Conservation (phyloP, 179 eudicot species). For the Beta lomatogona region DNA sequence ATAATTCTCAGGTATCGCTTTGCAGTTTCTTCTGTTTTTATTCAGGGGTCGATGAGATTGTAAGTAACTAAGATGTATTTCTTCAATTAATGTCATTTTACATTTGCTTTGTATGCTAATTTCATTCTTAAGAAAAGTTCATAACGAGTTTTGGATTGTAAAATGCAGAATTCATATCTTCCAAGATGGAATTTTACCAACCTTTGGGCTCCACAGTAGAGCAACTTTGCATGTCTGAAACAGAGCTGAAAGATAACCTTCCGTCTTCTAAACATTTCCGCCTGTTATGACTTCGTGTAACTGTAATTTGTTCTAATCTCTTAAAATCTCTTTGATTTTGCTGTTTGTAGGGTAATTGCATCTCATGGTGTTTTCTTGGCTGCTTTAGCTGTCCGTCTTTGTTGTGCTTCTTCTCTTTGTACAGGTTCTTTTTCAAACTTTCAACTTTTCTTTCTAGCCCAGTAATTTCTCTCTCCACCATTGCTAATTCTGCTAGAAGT, state of each 20-base stretch:
- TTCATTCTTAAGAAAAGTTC: neutral
- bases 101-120: neutral
- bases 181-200: neutral
- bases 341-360: slow-evolving; percentile 29
- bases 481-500: slow-evolving; percentile 59
- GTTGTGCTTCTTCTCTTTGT: slow-evolving; percentile 47
- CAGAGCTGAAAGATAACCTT: slow-evolving; percentile 56
- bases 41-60: neutral
- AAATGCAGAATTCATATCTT: neutral
- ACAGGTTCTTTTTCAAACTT: slow-evolving; percentile 45
- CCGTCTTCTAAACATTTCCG: slow-evolving; percentile 39
- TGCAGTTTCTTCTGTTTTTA: slow-evolving; percentile 31
- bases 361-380: slow-evolving; percentile 29
- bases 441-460: slow-evolving; percentile 61
- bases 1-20: slow-evolving; percentile 22
- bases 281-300: slow-evolving; percentile 34
- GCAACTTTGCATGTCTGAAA: slow-evolving; percentile 37
- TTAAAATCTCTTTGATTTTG: slow-evolving; percentile 28
- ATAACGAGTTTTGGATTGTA: neutral
- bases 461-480: slow-evolving; percentile 61
- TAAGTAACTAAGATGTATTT: neutral
- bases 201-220: slow-evolving; percentile 42
- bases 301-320: slow-evolving; percentile 27
- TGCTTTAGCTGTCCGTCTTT: slow-evolving; percentile 24
- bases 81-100: slow-evolving; percentile 1